Percentiles rank a stretch among this genome's conserved stretches.
Evolutionary conservation across 1,139 yeast species (phyloP).

Genomic region (Candida sanyaensis): DNA sequence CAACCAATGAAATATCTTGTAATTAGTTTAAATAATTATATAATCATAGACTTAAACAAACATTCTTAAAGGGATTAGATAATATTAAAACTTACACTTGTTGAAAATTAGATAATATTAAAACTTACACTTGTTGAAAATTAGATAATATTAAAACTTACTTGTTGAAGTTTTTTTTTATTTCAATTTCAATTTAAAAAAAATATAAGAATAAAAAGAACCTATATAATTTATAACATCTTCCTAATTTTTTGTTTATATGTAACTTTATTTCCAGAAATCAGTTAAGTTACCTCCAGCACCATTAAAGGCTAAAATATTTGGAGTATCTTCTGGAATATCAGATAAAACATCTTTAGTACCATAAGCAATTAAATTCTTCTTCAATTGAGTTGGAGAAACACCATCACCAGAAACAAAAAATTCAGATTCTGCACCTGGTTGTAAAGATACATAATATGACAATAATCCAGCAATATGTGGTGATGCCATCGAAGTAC

Average conservation of each 20-base stretch:
- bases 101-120: no score
- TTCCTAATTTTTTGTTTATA: background rate
- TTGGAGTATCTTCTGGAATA: slow-evolving; percentile 81
- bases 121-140: no score
- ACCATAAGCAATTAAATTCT: slow-evolving; percentile 37
- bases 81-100: no score
- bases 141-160: no score
- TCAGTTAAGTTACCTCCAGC: slow-evolving; percentile 77
- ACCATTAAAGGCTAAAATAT: slow-evolving; percentile 89
- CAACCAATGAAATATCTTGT: background rate
- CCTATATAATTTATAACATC: background rate
- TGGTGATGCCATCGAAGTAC: slow-evolving; percentile 50
- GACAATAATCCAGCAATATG: slow-evolving; percentile 45
- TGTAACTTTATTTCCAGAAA: slow-evolving; percentile 52
- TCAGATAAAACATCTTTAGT: slow-evolving; percentile 39
- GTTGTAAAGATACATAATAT: slow-evolving; percentile 43
- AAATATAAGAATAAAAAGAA: background rate
- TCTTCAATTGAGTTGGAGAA: slow-evolving; percentile 35
- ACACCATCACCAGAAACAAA: slow-evolving; percentile 44
- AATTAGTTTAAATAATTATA: no score
- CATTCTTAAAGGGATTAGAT: no score
- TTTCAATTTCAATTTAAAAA: no score
- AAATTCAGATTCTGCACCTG: slow-evolving; percentile 42
- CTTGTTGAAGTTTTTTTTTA: no score
- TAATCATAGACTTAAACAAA: no score